A percentile compares a stretch with the other conserved stretches of the same genome.
These are phyloP conservation scores for Candida wancherniae DNA, from an alignment of 805 yeast species.

Conservation along the genomic window DNA sequence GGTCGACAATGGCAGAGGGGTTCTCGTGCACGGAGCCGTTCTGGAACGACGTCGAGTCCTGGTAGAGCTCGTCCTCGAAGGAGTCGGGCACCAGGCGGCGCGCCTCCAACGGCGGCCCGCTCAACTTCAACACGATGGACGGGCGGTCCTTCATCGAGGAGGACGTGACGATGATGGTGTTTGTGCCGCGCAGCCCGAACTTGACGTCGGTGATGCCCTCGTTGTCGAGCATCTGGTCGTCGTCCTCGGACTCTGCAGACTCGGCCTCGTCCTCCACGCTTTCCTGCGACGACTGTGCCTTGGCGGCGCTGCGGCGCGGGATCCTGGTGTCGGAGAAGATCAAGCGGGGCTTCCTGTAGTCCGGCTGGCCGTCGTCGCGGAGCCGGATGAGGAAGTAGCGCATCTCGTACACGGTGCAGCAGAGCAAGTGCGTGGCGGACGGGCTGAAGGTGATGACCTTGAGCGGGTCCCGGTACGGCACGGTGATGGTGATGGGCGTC, in stretches of 20 bases:
- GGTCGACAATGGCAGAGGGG: conserved; percentile 19
- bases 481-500: conserved; percentile 65
- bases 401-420: conserved; percentile 74
- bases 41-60: background rate
- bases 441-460: conserved; percentile 68
- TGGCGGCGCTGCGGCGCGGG: too few relatives aligned
- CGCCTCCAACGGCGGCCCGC: conserved; percentile 20
- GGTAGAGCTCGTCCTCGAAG: conserved; percentile 1
- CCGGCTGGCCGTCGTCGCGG: conserved; percentile 42
- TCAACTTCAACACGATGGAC: conserved; percentile 28
- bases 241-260: conserved; percentile 11
- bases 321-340: conserved; percentile 31
- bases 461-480: conserved; percentile 85
- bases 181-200: conserved; percentile 41
- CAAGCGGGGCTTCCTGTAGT: conserved; percentile 35
- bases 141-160: conserved; percentile 34
- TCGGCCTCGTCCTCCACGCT: conserved; percentile 8
- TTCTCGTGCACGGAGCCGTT: conserved; percentile 10
- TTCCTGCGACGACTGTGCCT: conserved; percentile 11
- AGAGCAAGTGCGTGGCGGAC: conserved; percentile 64
- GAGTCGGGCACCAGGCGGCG: background rate
- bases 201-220: conserved; percentile 85
- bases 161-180: conserved; percentile 34
- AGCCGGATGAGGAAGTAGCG: conserved; percentile 73
- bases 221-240: conserved; percentile 51